A percentile compares a stretch with the other conserved stretches of the same genome.
phyloP scores from a whole-genome alignment of 2,329 filamentous ascomycete species.

The Ophiostoma ulmi region DNA sequence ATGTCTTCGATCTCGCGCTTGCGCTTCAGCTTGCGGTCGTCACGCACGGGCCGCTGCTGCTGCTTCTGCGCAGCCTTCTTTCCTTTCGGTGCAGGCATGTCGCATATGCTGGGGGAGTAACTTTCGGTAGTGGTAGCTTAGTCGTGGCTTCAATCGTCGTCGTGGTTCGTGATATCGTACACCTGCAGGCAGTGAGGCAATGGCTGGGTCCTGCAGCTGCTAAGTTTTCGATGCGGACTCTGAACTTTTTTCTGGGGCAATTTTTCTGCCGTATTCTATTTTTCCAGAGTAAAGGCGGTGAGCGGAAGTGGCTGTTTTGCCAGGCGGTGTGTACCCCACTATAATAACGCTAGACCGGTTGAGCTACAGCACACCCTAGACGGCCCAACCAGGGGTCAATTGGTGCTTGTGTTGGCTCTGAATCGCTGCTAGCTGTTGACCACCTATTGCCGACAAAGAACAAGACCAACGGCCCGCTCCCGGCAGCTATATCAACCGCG shows the following conservation, averaged over 20 bases:
- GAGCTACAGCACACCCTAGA: background rate
- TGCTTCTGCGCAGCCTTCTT: slow-evolving; percentile 13
- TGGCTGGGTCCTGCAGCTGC: background rate
- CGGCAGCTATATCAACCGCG: background rate
- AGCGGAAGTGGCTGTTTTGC: background rate
- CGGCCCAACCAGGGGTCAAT: background rate
- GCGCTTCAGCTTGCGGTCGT: slow-evolving; percentile 30
- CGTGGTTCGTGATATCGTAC: background rate
- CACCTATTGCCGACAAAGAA: slow-evolving; percentile 10
- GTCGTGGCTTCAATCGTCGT: background rate
- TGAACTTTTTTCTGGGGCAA: slow-evolving; percentile 9
- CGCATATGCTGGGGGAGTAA: background rate
- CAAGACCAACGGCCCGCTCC: background rate
- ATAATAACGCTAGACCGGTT: background rate
- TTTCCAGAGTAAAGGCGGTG: slow-evolving; percentile 12
- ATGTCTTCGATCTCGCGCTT: slow-evolving; percentile 31
- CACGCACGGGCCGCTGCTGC: slow-evolving; percentile 21
- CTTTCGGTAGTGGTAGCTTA: background rate
- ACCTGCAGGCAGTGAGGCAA: background rate
- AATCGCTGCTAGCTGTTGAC: background rate
- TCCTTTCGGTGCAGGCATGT: slow-evolving; percentile 24
- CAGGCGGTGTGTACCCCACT: slow-evolving; percentile 19
- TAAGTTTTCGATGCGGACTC: slow-evolving; percentile 9
- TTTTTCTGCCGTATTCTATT: slow-evolving; percentile 23
- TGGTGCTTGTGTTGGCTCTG: background rate